These are phyloP conservation scores for Trichocomaceae sp. DNA, from an alignment of 2,329 filamentous ascomycete species.

Conservation along the genomic window DNA sequence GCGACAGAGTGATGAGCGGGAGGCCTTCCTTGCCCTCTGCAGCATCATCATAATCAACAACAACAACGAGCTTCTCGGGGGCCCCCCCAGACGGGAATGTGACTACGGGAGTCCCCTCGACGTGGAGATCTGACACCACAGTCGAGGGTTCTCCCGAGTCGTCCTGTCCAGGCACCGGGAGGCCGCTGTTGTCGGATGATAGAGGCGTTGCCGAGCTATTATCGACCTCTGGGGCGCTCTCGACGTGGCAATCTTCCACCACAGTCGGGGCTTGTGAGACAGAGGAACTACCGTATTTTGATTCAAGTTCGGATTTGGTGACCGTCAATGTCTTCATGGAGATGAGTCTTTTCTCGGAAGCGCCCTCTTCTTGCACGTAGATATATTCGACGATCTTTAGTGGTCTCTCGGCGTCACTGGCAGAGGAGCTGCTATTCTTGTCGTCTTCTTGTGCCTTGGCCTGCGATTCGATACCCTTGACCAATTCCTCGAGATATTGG, in stretches of 20 bases:
- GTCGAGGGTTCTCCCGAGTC: not conserved
- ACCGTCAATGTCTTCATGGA: not conserved
- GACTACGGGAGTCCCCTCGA: not conserved
- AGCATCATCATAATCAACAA: not conserved
- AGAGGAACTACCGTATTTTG: not conserved
- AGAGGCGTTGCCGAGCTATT: not conserved
- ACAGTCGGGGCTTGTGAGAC: not conserved
- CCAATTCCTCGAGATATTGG: not conserved
- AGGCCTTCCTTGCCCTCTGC: not conserved
- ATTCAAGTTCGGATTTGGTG: slow-evolving; percentile 3
- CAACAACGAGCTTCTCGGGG: not conserved
- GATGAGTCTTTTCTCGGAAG: not conserved
- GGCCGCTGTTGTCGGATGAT: not conserved
- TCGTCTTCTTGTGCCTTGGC: not conserved
- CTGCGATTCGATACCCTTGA: not conserved
- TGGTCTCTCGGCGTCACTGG: not conserved
- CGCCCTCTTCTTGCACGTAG: not conserved
- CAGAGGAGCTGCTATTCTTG: not conserved
- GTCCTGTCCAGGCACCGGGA: not conserved
- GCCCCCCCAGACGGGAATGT: not conserved
- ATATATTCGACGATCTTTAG: not conserved
- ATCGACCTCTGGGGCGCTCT: not conserved
- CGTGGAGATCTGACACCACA: not conserved
- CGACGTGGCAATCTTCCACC: not conserved
- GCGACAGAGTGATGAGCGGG: not conserved